Percentiles rank a stretch among this genome's conserved stretches.
phyloP scores from a whole-genome alignment of 2,329 filamentous ascomycete genomes.

The Aschersonia sp. region DNA sequence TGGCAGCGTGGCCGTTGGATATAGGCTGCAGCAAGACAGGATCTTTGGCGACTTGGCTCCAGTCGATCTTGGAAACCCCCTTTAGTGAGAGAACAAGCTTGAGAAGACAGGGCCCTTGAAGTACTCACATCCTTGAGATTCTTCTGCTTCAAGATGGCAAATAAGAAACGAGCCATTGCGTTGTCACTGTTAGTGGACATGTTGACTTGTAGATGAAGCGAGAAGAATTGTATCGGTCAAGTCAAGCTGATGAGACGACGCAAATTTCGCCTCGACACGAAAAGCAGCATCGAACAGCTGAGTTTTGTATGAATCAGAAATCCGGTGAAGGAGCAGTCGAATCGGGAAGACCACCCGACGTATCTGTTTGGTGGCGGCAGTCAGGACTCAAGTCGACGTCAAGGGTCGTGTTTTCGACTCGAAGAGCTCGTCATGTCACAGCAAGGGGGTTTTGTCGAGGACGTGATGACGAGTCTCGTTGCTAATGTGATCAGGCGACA shows the following conservation, averaged over 20 bases:
- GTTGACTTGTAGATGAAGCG: not conserved
- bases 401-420: too few species aligned
- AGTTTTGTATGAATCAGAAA: too few species aligned
- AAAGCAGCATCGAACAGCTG: too few species aligned
- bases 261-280: too few species aligned
- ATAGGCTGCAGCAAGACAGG: slow-evolving; percentile 38
- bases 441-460: too few species aligned
- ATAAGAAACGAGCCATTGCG: slow-evolving; percentile 41
- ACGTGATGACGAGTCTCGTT: not conserved
- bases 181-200: slow-evolving; percentile 43
- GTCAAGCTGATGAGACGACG: too few species aligned
- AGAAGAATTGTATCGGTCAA: not conserved
- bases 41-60: slow-evolving; percentile 40
- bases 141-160: slow-evolving; percentile 45
- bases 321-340: too few species aligned
- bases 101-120: not conserved
- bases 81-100: not conserved
- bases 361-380: too few species aligned
- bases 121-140: slow-evolving; percentile 43
- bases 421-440: too few species aligned
- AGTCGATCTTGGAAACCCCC: slow-evolving; percentile 33
- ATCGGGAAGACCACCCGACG: too few species aligned
- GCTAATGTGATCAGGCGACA: not conserved
- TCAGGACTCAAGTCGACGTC: too few species aligned
- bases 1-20: slow-evolving; percentile 44